Evolutionary conservation across 2,329 filamentous ascomycete species (phyloP), one percentile per base, ranked within the genome.

Genomic region (Diaporthe vexans): DNA sequence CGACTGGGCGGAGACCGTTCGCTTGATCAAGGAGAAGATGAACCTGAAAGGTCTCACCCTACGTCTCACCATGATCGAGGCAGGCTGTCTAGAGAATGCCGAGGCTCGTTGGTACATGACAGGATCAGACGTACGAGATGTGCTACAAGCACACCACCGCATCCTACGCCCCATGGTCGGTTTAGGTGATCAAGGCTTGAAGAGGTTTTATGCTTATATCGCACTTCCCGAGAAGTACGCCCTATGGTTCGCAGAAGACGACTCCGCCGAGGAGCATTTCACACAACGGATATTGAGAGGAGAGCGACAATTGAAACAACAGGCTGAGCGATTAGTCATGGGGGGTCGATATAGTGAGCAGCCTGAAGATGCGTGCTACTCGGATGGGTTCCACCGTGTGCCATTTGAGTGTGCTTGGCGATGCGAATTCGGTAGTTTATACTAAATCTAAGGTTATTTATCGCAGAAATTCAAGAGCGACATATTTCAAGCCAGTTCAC

Each of bases 321-420:
- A 11, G 5, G 33, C 57, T 24, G 57, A 59, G 57, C 10, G 1
- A 17, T 26, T 58, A 4, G 56, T 58, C 1, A 58, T 58, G 29
- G 56, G 56, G 4, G 13, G 11, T 37, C 29, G 29, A n/a, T 37
- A 58, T 37, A 11, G 3, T 15, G 33, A 58, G 33, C 56, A 58
- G 29, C 33, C 56, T 24, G 56, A n/a, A 56, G 52, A 56, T 56
- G 52, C 52, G 26, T 56, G 52, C 52, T 56, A 56, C 52, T 56
- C 13, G 52, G 13, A 56, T 26, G 52, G 11, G 11, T 24, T 33
- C 26, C 19, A 11, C 52, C 24, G 26, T 56, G 24, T 19, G 52
- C 52, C 52, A 56, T 29, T 56, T 29, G 52, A 56, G 2, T 29
- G 24, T 56, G 52, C 52, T 33, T 56, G 52, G 52, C 51, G 51